phyloP scores from a whole-genome alignment of 441 rosid species.

The Erysimum cheiri region DNA sequence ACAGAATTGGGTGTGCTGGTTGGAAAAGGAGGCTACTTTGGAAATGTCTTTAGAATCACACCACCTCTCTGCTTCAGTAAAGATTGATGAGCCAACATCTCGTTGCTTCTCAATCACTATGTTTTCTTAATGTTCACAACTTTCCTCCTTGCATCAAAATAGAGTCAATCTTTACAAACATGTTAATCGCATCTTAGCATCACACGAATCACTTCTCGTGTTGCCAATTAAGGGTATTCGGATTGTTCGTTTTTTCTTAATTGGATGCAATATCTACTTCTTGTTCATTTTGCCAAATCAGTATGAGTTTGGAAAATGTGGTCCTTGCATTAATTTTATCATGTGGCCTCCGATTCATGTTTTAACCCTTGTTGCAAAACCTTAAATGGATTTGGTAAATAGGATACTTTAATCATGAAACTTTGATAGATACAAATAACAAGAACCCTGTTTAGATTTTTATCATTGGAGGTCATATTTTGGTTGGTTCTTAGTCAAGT shows the following conservation, averaged over 20 bases:
- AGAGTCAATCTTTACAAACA: not conserved
- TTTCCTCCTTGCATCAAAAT: not conserved
- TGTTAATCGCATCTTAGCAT: not conserved
- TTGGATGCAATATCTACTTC: not conserved
- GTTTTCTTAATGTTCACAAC: slow-evolving; percentile 24
- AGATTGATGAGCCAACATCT: slow-evolving; percentile 67
- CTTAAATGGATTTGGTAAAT: too few species aligned
- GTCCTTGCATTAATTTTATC: too few species aligned
- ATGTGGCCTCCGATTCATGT: too few species aligned
- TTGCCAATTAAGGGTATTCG: not conserved
- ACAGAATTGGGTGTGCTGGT: slow-evolving; percentile 87
- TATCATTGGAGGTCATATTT: too few species aligned
- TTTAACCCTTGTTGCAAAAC: too few species aligned
- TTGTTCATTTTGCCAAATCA: not conserved
- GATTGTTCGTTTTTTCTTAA: not conserved
- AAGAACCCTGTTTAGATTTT: too few species aligned
- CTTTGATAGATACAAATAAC: too few species aligned
- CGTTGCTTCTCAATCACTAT: slow-evolving; percentile 62
- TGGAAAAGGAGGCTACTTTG: slow-evolving; percentile 91
- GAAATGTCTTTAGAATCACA: slow-evolving; percentile 91
- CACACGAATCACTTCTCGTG: not conserved
- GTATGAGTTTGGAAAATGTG: not conserved
- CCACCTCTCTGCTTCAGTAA: slow-evolving; percentile 92
- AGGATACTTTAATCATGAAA: too few species aligned
- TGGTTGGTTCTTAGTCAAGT: too few species aligned